These are phyloP conservation scores for Pisolithus microcarpus DNA, from an alignment of 768 basidiomycete genomes.

Conservation along the genomic window DNA sequence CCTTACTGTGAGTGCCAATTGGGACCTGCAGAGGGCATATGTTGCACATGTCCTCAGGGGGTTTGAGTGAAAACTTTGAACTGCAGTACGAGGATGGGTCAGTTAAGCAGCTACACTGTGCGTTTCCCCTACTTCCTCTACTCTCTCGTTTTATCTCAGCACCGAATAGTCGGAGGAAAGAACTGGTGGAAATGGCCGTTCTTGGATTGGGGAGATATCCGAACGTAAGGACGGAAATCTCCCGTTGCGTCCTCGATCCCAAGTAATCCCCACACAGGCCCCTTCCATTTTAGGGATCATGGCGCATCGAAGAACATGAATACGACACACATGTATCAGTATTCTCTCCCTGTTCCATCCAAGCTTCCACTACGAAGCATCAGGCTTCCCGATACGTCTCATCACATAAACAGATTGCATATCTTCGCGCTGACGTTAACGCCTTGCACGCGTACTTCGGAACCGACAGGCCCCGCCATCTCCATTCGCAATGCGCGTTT, in stretches of 20 bases:
- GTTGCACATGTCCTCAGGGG: constrained; percentile 10
- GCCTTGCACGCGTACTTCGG: constrained; percentile 20
- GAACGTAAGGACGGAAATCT: constrained; percentile 28
- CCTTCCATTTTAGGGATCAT: constrained; percentile 37
- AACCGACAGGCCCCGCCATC: constrained; percentile 22
- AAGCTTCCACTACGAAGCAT: constrained; percentile 35
- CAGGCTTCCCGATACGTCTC: constrained; percentile 31
- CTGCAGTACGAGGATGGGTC: constrained; percentile 34
- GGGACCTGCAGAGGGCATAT: not conserved
- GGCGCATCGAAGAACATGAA: constrained; percentile 35
- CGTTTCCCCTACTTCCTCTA: constrained; percentile 5
- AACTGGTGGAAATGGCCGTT: constrained; percentile 39
- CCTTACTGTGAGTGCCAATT: constrained; percentile 20
- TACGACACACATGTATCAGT: constrained; percentile 36
- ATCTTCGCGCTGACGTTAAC: constrained; percentile 41
- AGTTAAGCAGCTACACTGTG: constrained; percentile 29
- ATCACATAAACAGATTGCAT: constrained; percentile 32
- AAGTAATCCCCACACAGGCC: constrained; percentile 23
- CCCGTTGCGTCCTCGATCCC: not conserved
- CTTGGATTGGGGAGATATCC: constrained; percentile 38
- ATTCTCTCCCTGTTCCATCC: constrained; percentile 38
- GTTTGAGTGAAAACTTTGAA: constrained; percentile 29
- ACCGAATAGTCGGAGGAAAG: constrained; percentile 33
- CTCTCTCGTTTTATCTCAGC: not conserved
- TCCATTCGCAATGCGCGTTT: constrained; percentile 38